Evolutionary conservation across 139 green algal genomes (phyloP).

Genomic region (Chlamydomonas sp.): DNA sequence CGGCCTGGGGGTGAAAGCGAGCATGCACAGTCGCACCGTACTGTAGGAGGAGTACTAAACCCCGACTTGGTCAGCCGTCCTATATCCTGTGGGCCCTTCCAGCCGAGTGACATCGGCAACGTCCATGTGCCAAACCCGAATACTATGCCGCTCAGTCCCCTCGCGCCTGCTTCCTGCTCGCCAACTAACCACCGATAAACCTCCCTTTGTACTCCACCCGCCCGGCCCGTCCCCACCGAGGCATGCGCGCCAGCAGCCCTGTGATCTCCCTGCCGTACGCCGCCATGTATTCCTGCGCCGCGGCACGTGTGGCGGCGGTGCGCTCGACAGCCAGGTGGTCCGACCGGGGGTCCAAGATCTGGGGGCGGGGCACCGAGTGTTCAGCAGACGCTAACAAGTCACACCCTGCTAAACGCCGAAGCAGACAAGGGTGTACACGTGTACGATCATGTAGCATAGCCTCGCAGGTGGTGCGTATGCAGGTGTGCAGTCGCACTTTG

Average conservation of each 20-base stretch:
- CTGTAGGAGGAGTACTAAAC: too few relatives aligned
- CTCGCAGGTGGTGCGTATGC: neutral
- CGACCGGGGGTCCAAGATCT: constrained; percentile 46
- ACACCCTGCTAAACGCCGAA: too few relatives aligned
- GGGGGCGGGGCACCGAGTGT: neutral
- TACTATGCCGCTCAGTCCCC: too few relatives aligned
- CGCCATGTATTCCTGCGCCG: constrained; percentile 69
- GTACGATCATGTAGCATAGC: neutral
- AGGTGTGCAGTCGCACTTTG: neutral
- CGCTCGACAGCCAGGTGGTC: constrained; percentile 66
- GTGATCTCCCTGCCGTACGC: constrained; percentile 81
- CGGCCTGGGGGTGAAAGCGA: neutral
- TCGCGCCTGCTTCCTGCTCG: too few relatives aligned
- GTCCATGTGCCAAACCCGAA: too few relatives aligned
- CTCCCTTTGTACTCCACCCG: too few relatives aligned
- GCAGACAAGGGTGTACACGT: neutral
- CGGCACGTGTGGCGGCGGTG: constrained; percentile 52
- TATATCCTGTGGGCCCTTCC: too few relatives aligned
- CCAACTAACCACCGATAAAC: too few relatives aligned
- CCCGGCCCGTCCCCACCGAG: constrained; percentile 40
- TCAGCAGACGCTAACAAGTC: too few relatives aligned
- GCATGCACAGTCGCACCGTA: too few relatives aligned
- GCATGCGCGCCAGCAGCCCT: constrained; percentile 83
- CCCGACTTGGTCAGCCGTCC: too few relatives aligned
- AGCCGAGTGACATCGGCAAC: too few relatives aligned